Conservation (phyloP, 208 protist species). For the Crithidia sp. region DNA sequence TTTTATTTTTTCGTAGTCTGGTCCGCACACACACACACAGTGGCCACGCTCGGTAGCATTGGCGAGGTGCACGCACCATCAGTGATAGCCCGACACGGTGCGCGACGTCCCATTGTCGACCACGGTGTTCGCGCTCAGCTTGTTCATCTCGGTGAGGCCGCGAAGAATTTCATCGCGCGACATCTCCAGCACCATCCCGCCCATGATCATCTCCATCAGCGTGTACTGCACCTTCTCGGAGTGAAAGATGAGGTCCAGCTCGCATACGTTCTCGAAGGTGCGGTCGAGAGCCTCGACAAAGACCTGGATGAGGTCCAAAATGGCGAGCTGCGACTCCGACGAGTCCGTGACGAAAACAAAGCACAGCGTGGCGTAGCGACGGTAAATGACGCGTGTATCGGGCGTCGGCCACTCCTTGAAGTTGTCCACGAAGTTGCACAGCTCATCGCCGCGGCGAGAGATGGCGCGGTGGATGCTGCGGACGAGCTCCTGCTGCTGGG, state of each 20-base stretch:
- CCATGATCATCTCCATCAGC: constrained; percentile 98
- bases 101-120: constrained; percentile 14
- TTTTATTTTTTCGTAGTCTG: no score
- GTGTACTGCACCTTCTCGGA: constrained; percentile 97
- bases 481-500: constrained; percentile 91
- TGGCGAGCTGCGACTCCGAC: constrained; percentile 97
- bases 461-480: constrained; percentile 92
- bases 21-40: no score
- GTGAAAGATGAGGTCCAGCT: constrained; percentile 99
- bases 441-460: constrained; percentile 87
- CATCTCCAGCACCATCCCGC: constrained; percentile 98
- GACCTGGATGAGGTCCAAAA: constrained; percentile 98
- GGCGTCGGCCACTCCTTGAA: constrained; percentile 90
- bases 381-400: constrained; percentile 97
- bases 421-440: constrained; percentile 98
- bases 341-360: constrained; percentile 98
- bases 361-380: constrained; percentile 98
- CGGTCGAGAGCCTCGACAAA: constrained; percentile 98
- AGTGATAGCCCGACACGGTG: constrained; percentile 31
- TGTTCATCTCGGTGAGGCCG: constrained; percentile 63
- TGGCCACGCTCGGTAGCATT: background rate
- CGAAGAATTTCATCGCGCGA: constrained; percentile 91
- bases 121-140: constrained; percentile 32
- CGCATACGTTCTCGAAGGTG: constrained; percentile 98
- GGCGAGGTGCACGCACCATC: background rate